Conservation (phyloP, 108 stramenopile species). For the Nitzschia inconspicua region DNA sequence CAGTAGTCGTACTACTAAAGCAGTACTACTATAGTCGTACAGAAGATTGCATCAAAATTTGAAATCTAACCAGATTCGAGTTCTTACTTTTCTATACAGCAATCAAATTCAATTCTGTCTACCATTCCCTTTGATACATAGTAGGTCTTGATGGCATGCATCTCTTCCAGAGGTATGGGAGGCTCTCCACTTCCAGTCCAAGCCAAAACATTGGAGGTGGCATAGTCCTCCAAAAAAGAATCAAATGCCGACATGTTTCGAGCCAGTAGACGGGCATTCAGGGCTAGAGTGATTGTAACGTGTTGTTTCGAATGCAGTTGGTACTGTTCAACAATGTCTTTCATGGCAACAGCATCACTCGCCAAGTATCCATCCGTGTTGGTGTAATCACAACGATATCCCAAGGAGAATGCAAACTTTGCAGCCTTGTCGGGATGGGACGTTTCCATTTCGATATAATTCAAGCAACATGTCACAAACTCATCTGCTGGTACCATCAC, state of each 20-base stretch:
- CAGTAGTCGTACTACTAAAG: no score
- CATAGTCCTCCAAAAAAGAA: slow-evolving; percentile 26
- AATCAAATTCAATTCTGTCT: slow-evolving; percentile 33
- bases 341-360: slow-evolving; percentile 29
- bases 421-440: not conserved
- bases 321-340: slow-evolving; percentile 11
- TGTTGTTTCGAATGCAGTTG: slow-evolving; percentile 2
- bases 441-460: slow-evolving; percentile 2
- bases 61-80: no score
- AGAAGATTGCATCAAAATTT: no score
- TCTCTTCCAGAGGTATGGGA: slow-evolving; percentile 11
- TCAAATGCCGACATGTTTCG: slow-evolving; percentile 27
- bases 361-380: slow-evolving; percentile 12
- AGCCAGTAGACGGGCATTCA: slow-evolving; percentile 49
- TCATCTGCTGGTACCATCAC: slow-evolving; percentile 12
- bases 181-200: slow-evolving; percentile 60
- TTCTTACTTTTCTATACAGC: slow-evolving; percentile 5
- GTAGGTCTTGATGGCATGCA: slow-evolving; percentile 10
- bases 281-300: slow-evolving; percentile 32
- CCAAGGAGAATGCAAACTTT: slow-evolving; percentile 35
- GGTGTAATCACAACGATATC: slow-evolving; percentile 28
- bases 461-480: slow-evolving; percentile 37
- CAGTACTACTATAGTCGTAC: no score
- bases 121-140: slow-evolving; percentile 2
- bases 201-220: slow-evolving; percentile 25